A percentile compares a stretch with the other conserved stretches of the same genome.
These are phyloP conservation scores for Butyriboletus loyo DNA, from an alignment of 768 basidiomycete genomes.

Conservation along the genomic window DNA sequence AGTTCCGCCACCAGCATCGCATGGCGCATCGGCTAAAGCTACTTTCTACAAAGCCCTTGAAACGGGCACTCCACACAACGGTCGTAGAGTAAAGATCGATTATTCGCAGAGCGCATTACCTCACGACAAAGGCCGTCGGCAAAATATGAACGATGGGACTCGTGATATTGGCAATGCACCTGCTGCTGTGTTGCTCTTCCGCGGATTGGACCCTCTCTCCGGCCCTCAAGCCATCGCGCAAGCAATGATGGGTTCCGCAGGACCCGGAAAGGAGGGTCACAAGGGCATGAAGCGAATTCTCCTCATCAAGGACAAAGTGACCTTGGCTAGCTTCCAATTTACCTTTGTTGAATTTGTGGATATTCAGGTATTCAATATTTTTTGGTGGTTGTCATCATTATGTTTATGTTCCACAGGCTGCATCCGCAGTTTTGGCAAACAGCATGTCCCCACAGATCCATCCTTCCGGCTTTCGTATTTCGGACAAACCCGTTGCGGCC, in stretches of 20 bases:
- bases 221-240: slow-evolving; percentile 85
- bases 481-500: slow-evolving; percentile 81
- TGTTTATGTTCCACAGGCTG: slow-evolving; percentile 52
- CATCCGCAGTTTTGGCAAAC: slow-evolving; percentile 76
- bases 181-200: slow-evolving; percentile 79
- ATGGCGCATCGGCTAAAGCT: slow-evolving; percentile 73
- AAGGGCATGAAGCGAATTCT: slow-evolving; percentile 87
- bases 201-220: slow-evolving; percentile 85
- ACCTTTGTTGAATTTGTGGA: slow-evolving; percentile 93
- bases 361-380: slow-evolving; percentile 52
- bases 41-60: slow-evolving; percentile 75
- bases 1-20: slow-evolving; percentile 87
- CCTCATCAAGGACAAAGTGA: slow-evolving; percentile 84
- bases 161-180: slow-evolving; percentile 91
- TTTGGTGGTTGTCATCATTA: background rate
- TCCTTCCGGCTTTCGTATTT: slow-evolving; percentile 92
- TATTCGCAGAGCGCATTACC: slow-evolving; percentile 86
- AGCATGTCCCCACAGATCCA: slow-evolving; percentile 85
- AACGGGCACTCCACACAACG: slow-evolving; percentile 66
- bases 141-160: slow-evolving; percentile 86
- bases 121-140: slow-evolving; percentile 61
- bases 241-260: slow-evolving; percentile 79
- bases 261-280: slow-evolving; percentile 71
- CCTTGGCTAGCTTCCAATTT: slow-evolving; percentile 88
- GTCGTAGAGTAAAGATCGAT: slow-evolving; percentile 91